phyloP scores from a whole-genome alignment of 116 monocot species.

The Zostera marina region DNA sequence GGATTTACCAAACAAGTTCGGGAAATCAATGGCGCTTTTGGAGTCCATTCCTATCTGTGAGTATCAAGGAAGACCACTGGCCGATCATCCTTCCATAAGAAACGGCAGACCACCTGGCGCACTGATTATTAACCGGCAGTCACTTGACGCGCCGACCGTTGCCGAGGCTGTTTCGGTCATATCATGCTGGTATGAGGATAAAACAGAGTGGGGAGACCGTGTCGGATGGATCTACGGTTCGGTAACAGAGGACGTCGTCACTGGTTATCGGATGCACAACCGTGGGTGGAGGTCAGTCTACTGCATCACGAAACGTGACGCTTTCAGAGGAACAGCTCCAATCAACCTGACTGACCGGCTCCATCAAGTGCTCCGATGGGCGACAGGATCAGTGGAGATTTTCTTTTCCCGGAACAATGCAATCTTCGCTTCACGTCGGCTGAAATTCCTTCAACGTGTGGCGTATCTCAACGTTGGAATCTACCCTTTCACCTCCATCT shows the following conservation, averaged over 20 bases:
- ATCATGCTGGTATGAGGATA: slow-evolving; percentile 93
- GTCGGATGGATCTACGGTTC: slow-evolving; percentile 91
- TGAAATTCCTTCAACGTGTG: slow-evolving; percentile 74
- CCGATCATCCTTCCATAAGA: slow-evolving; percentile 64
- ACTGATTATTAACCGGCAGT: slow-evolving; percentile 28
- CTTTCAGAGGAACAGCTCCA: slow-evolving; percentile 69
- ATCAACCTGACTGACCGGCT: slow-evolving; percentile 86
- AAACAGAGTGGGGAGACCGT: slow-evolving; percentile 72
- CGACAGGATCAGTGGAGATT: slow-evolving; percentile 87
- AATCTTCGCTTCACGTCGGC: slow-evolving; percentile 39
- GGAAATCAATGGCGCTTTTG: slow-evolving; percentile 39
- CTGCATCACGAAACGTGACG: slow-evolving; percentile 70
- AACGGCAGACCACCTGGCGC: slow-evolving; percentile 70
- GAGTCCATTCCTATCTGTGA: slow-evolving; percentile 57
- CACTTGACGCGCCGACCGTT: slow-evolving; percentile 57
- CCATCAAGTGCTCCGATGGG: slow-evolving; percentile 86
- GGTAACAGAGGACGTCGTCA: slow-evolving; percentile 94
- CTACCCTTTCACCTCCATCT: slow-evolving; percentile 86
- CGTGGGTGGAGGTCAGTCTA: slow-evolving; percentile 74
- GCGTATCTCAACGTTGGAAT: slow-evolving; percentile 85
- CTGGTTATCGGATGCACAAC: slow-evolving; percentile 90
- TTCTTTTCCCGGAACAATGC: slow-evolving; percentile 87
- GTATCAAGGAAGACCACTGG: slow-evolving; percentile 66
- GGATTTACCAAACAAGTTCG: slow-evolving; percentile 43
- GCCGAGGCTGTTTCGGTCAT: slow-evolving; percentile 78